Evolutionary conservation across 768 basidiomycete genomes (phyloP).

Genomic region (Rhodotorula babjevae): DNA sequence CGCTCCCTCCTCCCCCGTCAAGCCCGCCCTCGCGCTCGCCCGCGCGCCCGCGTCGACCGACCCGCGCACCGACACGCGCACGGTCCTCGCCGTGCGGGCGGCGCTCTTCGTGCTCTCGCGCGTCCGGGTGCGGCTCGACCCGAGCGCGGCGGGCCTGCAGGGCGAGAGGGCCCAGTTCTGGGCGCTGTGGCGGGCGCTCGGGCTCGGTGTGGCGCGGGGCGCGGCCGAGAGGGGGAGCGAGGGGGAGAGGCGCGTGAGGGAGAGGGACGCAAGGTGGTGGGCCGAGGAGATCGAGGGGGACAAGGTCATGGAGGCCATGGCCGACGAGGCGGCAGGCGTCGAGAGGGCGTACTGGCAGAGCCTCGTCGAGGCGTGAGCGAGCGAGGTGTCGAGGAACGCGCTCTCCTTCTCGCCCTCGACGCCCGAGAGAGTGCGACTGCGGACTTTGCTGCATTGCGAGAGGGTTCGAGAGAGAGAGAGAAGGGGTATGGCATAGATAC

Average conservation of each 20-base stretch:
- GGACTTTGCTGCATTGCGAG: background rate
- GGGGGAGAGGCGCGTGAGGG: background rate
- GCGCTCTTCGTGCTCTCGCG: slow-evolving; percentile 19
- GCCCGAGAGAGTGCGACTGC: too few species aligned
- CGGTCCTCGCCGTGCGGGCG: slow-evolving; percentile 3
- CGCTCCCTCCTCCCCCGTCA: background rate
- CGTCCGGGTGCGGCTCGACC: slow-evolving; percentile 7
- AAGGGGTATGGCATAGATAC: background rate
- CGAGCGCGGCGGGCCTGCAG: background rate
- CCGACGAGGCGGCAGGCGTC: background rate
- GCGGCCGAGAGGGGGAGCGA: background rate
- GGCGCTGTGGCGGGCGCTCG: slow-evolving; percentile 18
- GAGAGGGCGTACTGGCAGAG: slow-evolving; percentile 13
- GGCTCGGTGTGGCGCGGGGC: background rate
- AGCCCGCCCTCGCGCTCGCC: slow-evolving; percentile 1
- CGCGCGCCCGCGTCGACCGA: background rate
- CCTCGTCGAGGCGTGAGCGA: background rate
- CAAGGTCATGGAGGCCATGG: slow-evolving; percentile 6
- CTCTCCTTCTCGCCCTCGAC: background rate
- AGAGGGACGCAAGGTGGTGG: slow-evolving; percentile 20
- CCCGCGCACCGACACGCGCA: slow-evolving; percentile 10
- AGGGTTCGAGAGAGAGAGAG: background rate
- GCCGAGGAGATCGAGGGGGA: slow-evolving; percentile 14
- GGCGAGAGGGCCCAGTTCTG: slow-evolving; percentile 10
- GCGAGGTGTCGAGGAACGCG: background rate